These are phyloP conservation scores for Saturnispora gosingensis DNA, from an alignment of 805 yeast species.

Conservation along the genomic window DNA sequence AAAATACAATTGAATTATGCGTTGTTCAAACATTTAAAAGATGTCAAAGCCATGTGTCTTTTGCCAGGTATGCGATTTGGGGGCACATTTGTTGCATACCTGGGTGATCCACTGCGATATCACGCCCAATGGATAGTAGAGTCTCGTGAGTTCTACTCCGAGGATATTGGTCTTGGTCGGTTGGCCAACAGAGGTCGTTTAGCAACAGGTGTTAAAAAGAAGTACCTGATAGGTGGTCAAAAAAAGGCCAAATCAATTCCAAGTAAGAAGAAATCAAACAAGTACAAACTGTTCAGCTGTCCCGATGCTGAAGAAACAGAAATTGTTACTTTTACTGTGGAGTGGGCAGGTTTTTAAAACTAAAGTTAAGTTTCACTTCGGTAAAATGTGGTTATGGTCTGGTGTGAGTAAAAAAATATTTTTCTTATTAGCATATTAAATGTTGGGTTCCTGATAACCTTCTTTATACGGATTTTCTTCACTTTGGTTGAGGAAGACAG, in stretches of 20 bases:
- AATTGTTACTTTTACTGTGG: slow-evolving; percentile 57
- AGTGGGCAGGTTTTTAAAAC: slow-evolving; percentile 97
- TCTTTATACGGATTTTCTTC: not conserved
- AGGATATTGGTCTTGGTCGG: slow-evolving; percentile 46
- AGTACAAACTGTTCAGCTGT: slow-evolving; percentile 10
- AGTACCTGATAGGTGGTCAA: slow-evolving; percentile 52
- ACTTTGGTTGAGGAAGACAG: not conserved
- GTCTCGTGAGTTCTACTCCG: slow-evolving; percentile 36
- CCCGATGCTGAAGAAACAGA: slow-evolving; percentile 15
- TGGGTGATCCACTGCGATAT: slow-evolving; percentile 87
- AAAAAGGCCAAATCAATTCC: not conserved
- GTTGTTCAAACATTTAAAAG: slow-evolving; percentile 16
- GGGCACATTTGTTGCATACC: slow-evolving; percentile 80
- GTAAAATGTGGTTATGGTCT: not conserved
- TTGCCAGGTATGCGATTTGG: slow-evolving; percentile 90
- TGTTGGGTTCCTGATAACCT: not conserved
- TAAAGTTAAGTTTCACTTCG: not conserved
- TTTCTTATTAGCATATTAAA: not conserved
- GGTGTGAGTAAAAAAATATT: not conserved
- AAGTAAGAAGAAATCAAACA: not conserved
- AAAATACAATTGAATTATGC: slow-evolving; percentile 15
- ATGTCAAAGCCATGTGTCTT: slow-evolving; percentile 33
- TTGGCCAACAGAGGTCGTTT: slow-evolving; percentile 81
- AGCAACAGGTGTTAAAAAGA: slow-evolving; percentile 87
- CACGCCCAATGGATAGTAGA: slow-evolving; percentile 80